Percentiles rank a stretch among this genome's conserved stretches.
Conservation (phyloP, 345 rosid species). For the Eutrema yunnanense region DNA sequence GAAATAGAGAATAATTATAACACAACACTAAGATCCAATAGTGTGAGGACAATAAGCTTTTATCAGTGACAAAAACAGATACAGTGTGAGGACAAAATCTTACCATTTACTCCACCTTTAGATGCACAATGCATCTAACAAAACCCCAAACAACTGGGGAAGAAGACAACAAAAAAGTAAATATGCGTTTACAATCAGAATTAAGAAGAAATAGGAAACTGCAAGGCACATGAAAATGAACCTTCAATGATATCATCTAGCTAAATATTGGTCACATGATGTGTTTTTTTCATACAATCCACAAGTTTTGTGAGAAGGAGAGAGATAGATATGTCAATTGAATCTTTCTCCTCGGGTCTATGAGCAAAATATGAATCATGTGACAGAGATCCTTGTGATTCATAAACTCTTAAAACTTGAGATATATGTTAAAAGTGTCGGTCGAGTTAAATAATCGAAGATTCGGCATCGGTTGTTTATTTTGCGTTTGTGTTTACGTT, state of each 20-base stretch:
- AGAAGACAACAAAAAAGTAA: slow-evolving; percentile 1
- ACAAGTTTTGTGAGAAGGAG: slow-evolving; percentile 13
- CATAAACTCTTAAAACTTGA: background rate
- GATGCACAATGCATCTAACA: slow-evolving; percentile 26
- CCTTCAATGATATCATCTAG: background rate
- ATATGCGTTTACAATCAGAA: background rate
- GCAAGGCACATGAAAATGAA: slow-evolving; percentile 16
- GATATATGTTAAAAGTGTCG: background rate
- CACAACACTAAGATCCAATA: slow-evolving; percentile 13
- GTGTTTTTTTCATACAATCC: slow-evolving; percentile 8
- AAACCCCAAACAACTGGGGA: background rate
- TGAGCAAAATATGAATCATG: background rate
- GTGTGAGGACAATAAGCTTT: slow-evolving; percentile 19
- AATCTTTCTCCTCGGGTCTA: background rate
- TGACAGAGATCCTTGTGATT: no score
- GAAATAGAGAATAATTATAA: slow-evolving; percentile 18
- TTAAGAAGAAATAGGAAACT: background rate
- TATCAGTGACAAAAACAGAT: slow-evolving; percentile 10
- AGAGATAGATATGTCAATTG: background rate
- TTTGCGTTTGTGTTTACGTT: no score
- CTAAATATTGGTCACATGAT: slow-evolving; percentile 24
- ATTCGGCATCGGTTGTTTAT: no score
- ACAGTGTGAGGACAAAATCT: slow-evolving; percentile 10
- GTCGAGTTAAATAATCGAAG: background rate
- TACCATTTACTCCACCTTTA: slow-evolving; percentile 1